Base-by-base conservation (phyloP, 2,329 filamentous ascomycete genomes). In the Fusarium sp. region DNA sequence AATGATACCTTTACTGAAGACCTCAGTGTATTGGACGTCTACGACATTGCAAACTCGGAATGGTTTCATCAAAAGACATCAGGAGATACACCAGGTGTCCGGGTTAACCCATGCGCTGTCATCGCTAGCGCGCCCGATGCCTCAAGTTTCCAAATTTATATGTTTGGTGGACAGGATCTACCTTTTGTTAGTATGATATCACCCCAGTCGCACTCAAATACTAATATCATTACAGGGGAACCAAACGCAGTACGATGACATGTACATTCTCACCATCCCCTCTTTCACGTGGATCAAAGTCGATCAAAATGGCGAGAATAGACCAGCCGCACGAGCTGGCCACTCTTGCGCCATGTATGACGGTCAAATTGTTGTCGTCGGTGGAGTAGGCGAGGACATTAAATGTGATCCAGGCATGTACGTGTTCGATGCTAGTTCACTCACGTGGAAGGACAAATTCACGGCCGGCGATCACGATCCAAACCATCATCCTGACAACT, bases 131-230 rank as follows among this genome's bases (percentile, higher is more conserved):
- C 88, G 0, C 86, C 90, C 8, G 91, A 92, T 73, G 91, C 91
- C 10, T 91, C 89, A 18, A 91, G 88, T 30, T 92, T 92, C 75
- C 91, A 94, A 74, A 85, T 94, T 44, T 93, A 94, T 79, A 86
- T 94, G 80, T 94, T 91, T 74, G 92, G 91, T 13, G 92, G 92
- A 0, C 92, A 94, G 75, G 91, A 92, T 68, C 82, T 94, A 28
- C 91, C 91, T 1, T 85, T 83, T 62, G 88, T 83, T 71, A 72
- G 80, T 75, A 16, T 34, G 10, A 15, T 20, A 26, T n/a, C n/a
- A 15, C 20, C 13, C 15, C 6, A 15, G 10, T 31, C 10, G 10
- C 36, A 38, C 20, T 30, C 40, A 8, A 50, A 34, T 47, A 11
- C 65, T 65, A 56, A 75, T 51, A 26, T 26, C 16, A 10, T n/a